Percentiles rank a stretch among this genome's conserved stretches.
phyloP scores from a whole-genome alignment of 306 rosid genomes.

The Prunus mongolica region DNA sequence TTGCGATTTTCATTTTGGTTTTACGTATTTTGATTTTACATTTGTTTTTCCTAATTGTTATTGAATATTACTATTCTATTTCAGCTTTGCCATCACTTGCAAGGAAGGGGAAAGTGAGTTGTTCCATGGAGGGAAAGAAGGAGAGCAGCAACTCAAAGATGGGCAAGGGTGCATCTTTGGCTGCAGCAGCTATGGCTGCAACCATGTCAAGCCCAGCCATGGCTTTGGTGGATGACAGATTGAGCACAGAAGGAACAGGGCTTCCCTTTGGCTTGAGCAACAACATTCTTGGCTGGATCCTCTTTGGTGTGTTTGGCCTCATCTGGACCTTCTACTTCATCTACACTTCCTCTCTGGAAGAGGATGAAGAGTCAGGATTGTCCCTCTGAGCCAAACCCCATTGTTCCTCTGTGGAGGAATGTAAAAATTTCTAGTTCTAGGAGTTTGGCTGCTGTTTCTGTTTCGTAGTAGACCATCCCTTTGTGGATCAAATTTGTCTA shows the following conservation, averaged over 20 bases:
- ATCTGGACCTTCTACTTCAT: constrained; percentile 57
- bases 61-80: background rate
- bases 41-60: no score
- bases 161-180: constrained; percentile 61
- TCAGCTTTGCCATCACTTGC: constrained; percentile 60
- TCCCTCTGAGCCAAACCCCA: constrained; percentile 46
- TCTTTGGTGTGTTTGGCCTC: constrained; percentile 68
- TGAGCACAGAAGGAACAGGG: constrained; percentile 97
- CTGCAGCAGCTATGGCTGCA: constrained; percentile 56
- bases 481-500: constrained; percentile 10
- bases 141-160: constrained; percentile 34
- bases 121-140: constrained; percentile 54
- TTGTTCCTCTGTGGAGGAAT: constrained; percentile 13
- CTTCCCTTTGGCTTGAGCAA: constrained; percentile 96
- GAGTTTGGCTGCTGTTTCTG: constrained; percentile 15
- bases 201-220: constrained; percentile 76
- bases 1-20: background rate
- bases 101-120: constrained; percentile 71
- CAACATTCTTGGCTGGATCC: constrained; percentile 86
- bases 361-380: constrained; percentile 92
- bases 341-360: constrained; percentile 70
- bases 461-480: constrained; percentile 21
- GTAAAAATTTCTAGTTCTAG: constrained; percentile 27
- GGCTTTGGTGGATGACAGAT: constrained; percentile 91
- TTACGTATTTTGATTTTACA: background rate